These are phyloP conservation scores for Chrysoporthe austroafricana DNA, from an alignment of 2,329 filamentous ascomycete species.

Conservation along the genomic window DNA sequence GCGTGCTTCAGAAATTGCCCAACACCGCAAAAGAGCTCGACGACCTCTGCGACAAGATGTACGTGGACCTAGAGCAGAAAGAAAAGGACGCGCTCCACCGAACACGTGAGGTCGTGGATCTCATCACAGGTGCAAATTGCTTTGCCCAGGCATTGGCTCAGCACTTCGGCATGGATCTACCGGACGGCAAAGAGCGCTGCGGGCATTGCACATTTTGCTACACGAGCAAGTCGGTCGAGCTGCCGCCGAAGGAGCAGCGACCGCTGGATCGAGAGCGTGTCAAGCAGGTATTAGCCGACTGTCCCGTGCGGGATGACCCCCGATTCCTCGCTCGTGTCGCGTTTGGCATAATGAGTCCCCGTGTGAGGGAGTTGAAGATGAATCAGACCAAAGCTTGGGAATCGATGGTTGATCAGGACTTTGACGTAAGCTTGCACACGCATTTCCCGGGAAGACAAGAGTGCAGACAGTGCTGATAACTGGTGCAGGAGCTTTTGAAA, in stretches of 20 bases:
- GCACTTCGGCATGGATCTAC: constrained; percentile 61
- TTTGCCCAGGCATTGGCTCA: constrained; percentile 55
- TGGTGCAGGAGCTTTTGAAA: constrained; percentile 15
- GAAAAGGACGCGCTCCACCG: constrained; percentile 59
- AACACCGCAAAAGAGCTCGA: constrained; percentile 45
- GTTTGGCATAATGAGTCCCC: constrained; percentile 65
- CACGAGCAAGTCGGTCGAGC: constrained; percentile 42
- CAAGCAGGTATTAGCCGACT: constrained; percentile 46
- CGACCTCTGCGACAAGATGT: constrained; percentile 50
- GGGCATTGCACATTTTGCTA: constrained; percentile 59
- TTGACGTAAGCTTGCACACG: constrained; percentile 44
- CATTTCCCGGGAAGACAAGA: background rate
- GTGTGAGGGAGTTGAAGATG: constrained; percentile 53
- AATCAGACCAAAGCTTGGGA: constrained; percentile 51
- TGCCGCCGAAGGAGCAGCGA: constrained; percentile 44
- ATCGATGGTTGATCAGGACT: constrained; percentile 59
- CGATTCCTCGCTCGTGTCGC: constrained; percentile 62
- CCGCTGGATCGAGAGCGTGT: constrained; percentile 47
- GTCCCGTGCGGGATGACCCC: constrained; percentile 58
- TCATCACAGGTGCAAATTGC: constrained; percentile 57
- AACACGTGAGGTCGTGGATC: constrained; percentile 52
- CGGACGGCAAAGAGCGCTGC: constrained; percentile 48
- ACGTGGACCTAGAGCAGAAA: constrained; percentile 52
- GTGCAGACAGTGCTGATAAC: background rate
- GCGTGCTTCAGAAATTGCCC: constrained; percentile 53